Conservation (phyloP, 2,329 filamentous ascomycete species). For the Fusarium xylarioides region DNA sequence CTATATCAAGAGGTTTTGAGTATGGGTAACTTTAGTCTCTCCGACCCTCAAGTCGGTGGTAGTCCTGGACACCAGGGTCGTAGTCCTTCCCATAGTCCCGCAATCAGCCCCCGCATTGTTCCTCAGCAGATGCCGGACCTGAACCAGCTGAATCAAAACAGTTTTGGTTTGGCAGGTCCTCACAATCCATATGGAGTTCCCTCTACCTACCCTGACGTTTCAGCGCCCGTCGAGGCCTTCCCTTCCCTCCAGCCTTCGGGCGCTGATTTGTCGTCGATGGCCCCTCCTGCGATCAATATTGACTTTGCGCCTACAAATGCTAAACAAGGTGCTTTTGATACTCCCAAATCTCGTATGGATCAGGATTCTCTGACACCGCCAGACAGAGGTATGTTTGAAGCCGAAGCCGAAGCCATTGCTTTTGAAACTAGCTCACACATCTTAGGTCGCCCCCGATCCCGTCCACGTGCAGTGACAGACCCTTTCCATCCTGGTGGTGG, state of each 20-base stretch:
- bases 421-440: constrained; percentile 25
- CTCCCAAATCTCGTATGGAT: constrained; percentile 71
- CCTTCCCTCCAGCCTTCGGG: constrained; percentile 59
- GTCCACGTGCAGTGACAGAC: constrained; percentile 67
- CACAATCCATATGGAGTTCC: constrained; percentile 51
- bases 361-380: constrained; percentile 87
- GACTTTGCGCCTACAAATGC: constrained; percentile 83
- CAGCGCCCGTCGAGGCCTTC: constrained; percentile 59
- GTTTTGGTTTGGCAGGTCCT: constrained; percentile 55
- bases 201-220: constrained; percentile 51
- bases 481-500: constrained; percentile 63
- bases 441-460: constrained; percentile 58
- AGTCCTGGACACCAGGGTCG: constrained; percentile 75
- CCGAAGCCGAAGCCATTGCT: background rate
- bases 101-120: constrained; percentile 69
- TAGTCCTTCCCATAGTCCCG: constrained; percentile 80
- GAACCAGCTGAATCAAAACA: constrained; percentile 58
- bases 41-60: constrained; percentile 71
- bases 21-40: constrained; percentile 83
- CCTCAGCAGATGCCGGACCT: constrained; percentile 66
- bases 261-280: constrained; percentile 75
- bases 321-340: constrained; percentile 49
- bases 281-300: constrained; percentile 93
- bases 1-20: constrained; percentile 82
- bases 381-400: constrained; percentile 64